These are phyloP conservation scores for Nakazawaea peltata DNA, from an alignment of 805 yeast species.

Conservation along the genomic window DNA sequence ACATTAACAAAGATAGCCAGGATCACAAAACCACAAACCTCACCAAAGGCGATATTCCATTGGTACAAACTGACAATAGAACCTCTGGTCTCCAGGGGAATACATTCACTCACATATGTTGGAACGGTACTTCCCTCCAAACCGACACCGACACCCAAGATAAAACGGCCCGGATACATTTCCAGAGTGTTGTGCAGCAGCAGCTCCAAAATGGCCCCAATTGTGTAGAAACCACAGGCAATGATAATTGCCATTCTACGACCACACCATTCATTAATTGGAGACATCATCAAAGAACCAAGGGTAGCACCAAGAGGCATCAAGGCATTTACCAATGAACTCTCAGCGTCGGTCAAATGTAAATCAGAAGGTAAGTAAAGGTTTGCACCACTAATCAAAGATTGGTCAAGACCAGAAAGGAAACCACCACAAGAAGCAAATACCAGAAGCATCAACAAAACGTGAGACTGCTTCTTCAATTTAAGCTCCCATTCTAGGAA, in stretches of 20 bases:
- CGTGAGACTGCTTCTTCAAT: constrained; percentile 35
- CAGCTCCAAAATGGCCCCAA: constrained; percentile 55
- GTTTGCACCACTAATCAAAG: constrained; percentile 59
- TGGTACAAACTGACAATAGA: constrained; percentile 10
- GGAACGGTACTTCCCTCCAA: constrained; percentile 10
- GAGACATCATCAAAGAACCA: constrained; percentile 54
- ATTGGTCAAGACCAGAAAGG: constrained; percentile 61
- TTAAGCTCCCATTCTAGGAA: constrained; percentile 28
- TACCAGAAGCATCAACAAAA: constrained; percentile 40
- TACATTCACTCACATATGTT: constrained; percentile 9
- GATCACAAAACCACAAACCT: constrained; percentile 36
- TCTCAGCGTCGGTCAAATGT: constrained; percentile 29
- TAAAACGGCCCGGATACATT: constrained; percentile 27
- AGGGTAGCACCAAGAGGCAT: constrained; percentile 65
- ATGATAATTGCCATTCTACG: constrained; percentile 46
- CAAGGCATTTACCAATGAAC: constrained; percentile 46
- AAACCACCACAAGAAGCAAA: constrained; percentile 61
- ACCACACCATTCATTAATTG: constrained; percentile 47
- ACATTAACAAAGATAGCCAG: constrained; percentile 57
- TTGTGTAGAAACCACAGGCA: constrained; percentile 51
- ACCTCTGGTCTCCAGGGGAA: constrained; percentile 8
- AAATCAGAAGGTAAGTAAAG: constrained; percentile 39
- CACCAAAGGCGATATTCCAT: constrained; percentile 11
- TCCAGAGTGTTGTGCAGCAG: constrained; percentile 35
- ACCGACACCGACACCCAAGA: constrained; percentile 9